A percentile compares a stretch with the other conserved stretches of the same genome.
Conservation (phyloP, 2,329 filamentous ascomycete species). For the Metarhizium guizhouense region DNA sequence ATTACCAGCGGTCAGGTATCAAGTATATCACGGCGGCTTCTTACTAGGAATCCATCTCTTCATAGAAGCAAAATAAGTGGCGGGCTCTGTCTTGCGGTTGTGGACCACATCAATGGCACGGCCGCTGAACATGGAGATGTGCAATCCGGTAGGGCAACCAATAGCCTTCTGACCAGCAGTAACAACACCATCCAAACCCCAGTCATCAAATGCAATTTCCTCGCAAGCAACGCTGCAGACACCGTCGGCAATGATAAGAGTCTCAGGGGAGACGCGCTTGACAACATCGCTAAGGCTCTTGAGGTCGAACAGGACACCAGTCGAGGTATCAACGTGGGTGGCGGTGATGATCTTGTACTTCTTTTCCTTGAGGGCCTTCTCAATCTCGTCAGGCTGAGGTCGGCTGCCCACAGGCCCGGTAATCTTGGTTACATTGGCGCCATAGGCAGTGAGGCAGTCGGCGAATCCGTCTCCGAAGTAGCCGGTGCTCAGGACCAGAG, state of each 20-base stretch:
- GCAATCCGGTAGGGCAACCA: slow-evolving; percentile 86
- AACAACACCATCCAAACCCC: slow-evolving; percentile 85
- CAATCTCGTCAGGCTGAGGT: slow-evolving; percentile 78
- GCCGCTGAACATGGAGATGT: slow-evolving; percentile 88
- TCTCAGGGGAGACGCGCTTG: slow-evolving; percentile 79
- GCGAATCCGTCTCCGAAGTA: slow-evolving; percentile 97
- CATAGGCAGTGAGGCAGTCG: slow-evolving; percentile 85
- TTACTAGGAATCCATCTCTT: slow-evolving; percentile 92
- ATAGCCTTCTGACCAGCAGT: slow-evolving; percentile 97
- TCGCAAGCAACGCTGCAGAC: slow-evolving; percentile 96
- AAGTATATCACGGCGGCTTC: slow-evolving; percentile 15
- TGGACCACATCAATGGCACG: slow-evolving; percentile 76
- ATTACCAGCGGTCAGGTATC: not conserved
- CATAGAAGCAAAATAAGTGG: slow-evolving; percentile 90
- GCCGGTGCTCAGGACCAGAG: slow-evolving; percentile 86
- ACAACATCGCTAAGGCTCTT: slow-evolving; percentile 76
- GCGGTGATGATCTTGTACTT: slow-evolving; percentile 91
- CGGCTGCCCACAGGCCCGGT: slow-evolving; percentile 82
- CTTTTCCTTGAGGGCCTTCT: slow-evolving; percentile 80
- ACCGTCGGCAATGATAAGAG: slow-evolving; percentile 85
- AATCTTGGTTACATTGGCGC: slow-evolving; percentile 80
- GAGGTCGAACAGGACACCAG: slow-evolving; percentile 87
- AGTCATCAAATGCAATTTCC: slow-evolving; percentile 92
- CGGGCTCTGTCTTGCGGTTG: slow-evolving; percentile 69
- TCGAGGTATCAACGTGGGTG: slow-evolving; percentile 96